These are phyloP conservation scores for Aspergillus amoenus DNA, from an alignment of 2,329 filamentous ascomycete genomes.

Conservation along the genomic window DNA sequence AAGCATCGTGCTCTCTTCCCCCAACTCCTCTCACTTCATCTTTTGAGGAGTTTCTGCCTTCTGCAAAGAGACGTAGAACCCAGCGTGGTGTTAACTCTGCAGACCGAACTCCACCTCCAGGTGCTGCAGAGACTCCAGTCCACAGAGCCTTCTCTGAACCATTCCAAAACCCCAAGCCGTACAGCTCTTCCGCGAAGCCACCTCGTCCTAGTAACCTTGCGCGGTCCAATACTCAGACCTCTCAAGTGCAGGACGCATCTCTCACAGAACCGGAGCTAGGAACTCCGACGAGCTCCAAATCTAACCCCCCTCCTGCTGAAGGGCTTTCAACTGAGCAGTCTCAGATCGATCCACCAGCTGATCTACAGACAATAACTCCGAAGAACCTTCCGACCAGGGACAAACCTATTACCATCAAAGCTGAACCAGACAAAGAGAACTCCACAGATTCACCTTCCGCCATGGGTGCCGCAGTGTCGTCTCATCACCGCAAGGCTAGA, in stretches of 20 bases:
- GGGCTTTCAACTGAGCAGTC: constrained; percentile 3
- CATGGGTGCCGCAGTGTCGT: constrained; percentile 1
- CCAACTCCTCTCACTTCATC: constrained; percentile 21
- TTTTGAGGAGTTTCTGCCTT: constrained; percentile 22
- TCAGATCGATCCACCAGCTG: neutral
- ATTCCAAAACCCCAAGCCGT: constrained; percentile 8
- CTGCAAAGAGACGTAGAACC: constrained; percentile 22
- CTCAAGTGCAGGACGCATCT: neutral
- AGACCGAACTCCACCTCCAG: constrained; percentile 12
- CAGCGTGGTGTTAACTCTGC: constrained; percentile 15
- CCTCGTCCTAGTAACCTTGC: constrained; percentile 11
- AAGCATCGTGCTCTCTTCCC: constrained; percentile 23
- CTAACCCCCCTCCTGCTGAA: constrained; percentile 1
- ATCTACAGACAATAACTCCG: constrained; percentile 9
- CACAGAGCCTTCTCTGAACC: constrained; percentile 6
- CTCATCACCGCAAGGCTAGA: constrained; percentile 13
- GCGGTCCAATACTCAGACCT: constrained; percentile 8
- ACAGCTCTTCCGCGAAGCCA: constrained; percentile 3
- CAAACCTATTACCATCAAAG: constrained; percentile 12
- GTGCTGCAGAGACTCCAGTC: constrained; percentile 8
- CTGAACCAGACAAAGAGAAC: constrained; percentile 9
- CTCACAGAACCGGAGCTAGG: neutral
- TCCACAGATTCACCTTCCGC: constrained; percentile 1
- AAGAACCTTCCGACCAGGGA: constrained; percentile 12
- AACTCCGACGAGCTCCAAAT: constrained; percentile 10